Evolutionary conservation across 148 eudicot species (phyloP).

Genomic region (Fagopyrum homotropicum): DNA sequence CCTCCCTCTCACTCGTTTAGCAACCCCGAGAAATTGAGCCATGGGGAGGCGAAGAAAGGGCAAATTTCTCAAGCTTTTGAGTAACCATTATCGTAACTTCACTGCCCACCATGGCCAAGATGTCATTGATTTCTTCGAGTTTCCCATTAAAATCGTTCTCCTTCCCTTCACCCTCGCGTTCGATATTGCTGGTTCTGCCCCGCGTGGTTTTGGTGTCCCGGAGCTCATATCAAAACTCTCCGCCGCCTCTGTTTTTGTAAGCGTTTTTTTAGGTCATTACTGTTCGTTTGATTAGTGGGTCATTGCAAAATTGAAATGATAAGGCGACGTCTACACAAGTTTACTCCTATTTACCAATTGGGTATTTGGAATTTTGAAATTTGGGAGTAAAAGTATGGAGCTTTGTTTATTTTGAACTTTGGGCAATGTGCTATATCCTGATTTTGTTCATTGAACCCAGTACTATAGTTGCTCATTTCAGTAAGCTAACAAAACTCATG

Average conservation of each 20-base stretch:
- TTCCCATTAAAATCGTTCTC: conserved; percentile 55
- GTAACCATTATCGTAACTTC: conserved; percentile 5
- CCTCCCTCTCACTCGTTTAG: background rate
- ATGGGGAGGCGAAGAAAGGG: conserved; percentile 11
- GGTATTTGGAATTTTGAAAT: background rate
- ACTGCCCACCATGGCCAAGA: background rate
- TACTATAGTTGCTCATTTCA: background rate
- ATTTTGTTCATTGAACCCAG: background rate
- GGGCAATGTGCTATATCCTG: background rate
- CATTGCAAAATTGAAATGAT: background rate
- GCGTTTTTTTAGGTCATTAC: conserved; percentile 10
- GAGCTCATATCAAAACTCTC: conserved; percentile 77
- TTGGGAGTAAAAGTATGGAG: background rate
- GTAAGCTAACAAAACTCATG: background rate
- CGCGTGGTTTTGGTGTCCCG: conserved; percentile 82
- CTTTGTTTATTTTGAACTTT: background rate
- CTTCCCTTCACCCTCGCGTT: conserved; percentile 72
- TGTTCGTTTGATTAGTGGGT: conserved; percentile 3
- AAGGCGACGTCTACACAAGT: background rate
- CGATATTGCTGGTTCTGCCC: conserved; percentile 79
- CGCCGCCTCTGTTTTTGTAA: conserved; percentile 62
- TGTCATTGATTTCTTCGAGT: conserved; percentile 41
- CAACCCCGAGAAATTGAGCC: background rate
- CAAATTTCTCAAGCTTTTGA: background rate
- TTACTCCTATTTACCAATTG: background rate